Evolutionary conservation across 441 rosid genomes (phyloP).

Genomic region (Populus hybrid): DNA sequence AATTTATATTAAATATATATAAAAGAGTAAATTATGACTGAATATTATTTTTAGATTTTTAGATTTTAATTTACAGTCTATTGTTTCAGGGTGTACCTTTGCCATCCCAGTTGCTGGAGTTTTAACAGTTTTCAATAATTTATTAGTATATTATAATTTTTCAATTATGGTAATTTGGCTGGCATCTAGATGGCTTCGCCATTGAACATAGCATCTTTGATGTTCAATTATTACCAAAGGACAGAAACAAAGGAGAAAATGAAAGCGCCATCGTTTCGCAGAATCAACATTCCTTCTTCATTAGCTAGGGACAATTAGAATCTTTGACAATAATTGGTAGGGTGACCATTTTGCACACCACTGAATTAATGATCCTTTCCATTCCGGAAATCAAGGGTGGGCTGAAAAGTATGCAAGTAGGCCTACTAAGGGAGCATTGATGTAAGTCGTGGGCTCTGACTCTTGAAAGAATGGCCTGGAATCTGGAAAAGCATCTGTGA

Average conservation of each 20-base stretch:
- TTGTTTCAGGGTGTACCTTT: not conserved
- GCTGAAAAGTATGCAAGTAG: slow-evolving; percentile 72
- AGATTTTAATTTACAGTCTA: too few relatives aligned
- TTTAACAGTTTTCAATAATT: not conserved
- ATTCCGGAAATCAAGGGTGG: slow-evolving; percentile 39
- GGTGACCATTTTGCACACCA: slow-evolving; percentile 53
- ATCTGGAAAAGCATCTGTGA: slow-evolving; percentile 68
- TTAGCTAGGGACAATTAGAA: slow-evolving; percentile 17
- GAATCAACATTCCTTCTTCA: slow-evolving; percentile 2
- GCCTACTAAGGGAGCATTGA: slow-evolving; percentile 90
- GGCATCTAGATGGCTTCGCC: not conserved
- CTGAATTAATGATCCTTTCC: slow-evolving; percentile 10
- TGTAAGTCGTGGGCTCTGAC: slow-evolving; percentile 91
- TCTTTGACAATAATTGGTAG: slow-evolving; percentile 25
- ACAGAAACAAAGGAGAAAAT: too few relatives aligned
- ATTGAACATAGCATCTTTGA: not conserved
- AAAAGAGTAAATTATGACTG: too few relatives aligned
- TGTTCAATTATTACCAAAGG: not conserved
- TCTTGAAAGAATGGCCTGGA: slow-evolving; percentile 62
- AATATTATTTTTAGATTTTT: too few relatives aligned
- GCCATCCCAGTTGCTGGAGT: not conserved
- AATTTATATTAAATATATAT: too few relatives aligned
- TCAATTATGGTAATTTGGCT: too few relatives aligned
- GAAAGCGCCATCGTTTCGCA: not conserved
- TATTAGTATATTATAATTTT: not conserved